Percentiles rank a stretch among this genome's conserved stretches.
Evolutionary conservation across 805 yeast genomes (phyloP).

Genomic region (Saturnispora halmiae): DNA sequence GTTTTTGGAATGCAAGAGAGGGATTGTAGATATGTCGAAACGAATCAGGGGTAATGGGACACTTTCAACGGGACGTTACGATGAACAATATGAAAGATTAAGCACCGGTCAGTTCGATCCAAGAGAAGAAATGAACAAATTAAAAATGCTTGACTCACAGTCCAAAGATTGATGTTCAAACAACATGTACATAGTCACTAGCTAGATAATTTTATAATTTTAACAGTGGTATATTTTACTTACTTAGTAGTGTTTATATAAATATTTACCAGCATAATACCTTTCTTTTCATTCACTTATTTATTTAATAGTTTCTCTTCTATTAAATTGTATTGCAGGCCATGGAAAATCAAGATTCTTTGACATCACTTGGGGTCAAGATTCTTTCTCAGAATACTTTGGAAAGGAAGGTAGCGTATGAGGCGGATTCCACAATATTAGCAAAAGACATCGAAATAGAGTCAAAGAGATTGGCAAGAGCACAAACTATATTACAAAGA

Average conservation of each 20-base stretch:
- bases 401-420: conserved; percentile 61
- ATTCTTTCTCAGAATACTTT: conserved; percentile 71
- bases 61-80: conserved; percentile 84
- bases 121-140: conserved; percentile 65
- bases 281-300: not conserved
- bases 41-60: conserved; percentile 93
- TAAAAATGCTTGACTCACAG: conserved; percentile 49
- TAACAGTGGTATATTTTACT: not conserved
- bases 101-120: conserved; percentile 79
- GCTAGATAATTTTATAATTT: no score
- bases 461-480: conserved; percentile 60
- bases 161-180: not conserved
- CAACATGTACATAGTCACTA: no score
- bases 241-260: not conserved
- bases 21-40: conserved; percentile 84
- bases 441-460: conserved; percentile 67
- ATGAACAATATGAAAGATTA: conserved; percentile 73
- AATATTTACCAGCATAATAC: no score
- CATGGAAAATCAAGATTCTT: conserved; percentile 13
- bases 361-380: conserved; percentile 40
- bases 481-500: conserved; percentile 40
- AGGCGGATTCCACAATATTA: conserved; percentile 56
- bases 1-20: conserved; percentile 83
- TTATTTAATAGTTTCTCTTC: not conserved
- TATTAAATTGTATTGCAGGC: not conserved